These are phyloP conservation scores for Acer saccharum DNA, from an alignment of 345 rosid species.

Conservation along the genomic window DNA sequence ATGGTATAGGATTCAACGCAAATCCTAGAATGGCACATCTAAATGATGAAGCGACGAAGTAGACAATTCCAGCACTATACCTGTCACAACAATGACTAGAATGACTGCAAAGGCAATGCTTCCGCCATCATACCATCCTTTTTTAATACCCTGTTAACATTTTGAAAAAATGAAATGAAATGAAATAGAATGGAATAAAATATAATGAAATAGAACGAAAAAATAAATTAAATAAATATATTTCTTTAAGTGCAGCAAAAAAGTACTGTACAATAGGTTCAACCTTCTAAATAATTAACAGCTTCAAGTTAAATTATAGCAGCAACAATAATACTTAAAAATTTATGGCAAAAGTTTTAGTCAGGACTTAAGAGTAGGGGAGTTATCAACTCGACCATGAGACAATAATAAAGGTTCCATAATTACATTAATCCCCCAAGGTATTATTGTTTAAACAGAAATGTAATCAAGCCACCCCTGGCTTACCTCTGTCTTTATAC, in stretches of 20 bases:
- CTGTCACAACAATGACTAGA: constrained; percentile 94
- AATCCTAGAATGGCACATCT: neutral
- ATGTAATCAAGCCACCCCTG: constrained; percentile 3
- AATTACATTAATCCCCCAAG: neutral
- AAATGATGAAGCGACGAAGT: neutral
- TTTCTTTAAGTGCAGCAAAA: too few relatives aligned
- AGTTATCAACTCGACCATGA: neutral
- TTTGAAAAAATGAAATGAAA: neutral
- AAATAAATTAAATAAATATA: neutral
- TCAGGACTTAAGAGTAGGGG: neutral
- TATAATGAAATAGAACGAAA: too few relatives aligned
- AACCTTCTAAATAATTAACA: too few relatives aligned
- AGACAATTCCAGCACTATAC: constrained; percentile 32
- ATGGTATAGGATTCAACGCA: neutral
- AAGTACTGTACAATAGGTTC: too few relatives aligned
- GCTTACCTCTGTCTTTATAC: constrained; percentile 94
- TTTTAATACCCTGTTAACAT: constrained; percentile 61
- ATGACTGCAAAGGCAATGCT: constrained; percentile 96
- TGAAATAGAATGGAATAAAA: constrained; percentile 8
- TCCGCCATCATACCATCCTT: constrained; percentile 99
- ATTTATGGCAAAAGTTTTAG: too few relatives aligned
- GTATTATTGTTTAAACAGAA: neutral
- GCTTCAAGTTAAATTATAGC: too few relatives aligned
- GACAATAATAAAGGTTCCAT: neutral
- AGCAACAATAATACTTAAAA: too few relatives aligned